These are phyloP conservation scores for Dactylorhiza incarnata DNA, from an alignment of 106 monocot species.

Conservation along the genomic window DNA sequence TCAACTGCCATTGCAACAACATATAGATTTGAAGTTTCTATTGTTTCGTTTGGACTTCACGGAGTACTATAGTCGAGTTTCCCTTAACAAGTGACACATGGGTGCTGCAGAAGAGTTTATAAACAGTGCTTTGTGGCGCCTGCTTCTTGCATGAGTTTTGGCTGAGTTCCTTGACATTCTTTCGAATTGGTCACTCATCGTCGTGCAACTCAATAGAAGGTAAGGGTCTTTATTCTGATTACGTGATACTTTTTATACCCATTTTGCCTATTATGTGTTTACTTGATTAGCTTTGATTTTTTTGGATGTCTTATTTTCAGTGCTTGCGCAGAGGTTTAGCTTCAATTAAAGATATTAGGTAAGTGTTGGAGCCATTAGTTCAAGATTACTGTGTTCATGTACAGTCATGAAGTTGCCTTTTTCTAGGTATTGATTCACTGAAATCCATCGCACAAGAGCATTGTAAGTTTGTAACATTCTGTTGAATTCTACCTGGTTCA, in stretches of 20 bases:
- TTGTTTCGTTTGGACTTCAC: constrained; percentile 92
- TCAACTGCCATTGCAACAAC: constrained; percentile 81
- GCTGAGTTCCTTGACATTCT: background rate
- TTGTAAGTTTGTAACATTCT: background rate
- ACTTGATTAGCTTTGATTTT: constrained; percentile 2
- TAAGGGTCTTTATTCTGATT: background rate
- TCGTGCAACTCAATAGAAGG: constrained; percentile 1
- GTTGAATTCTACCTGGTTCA: background rate
- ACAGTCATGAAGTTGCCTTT: background rate
- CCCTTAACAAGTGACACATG: constrained; percentile 17
- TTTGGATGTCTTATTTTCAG: background rate
- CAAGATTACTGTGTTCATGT: background rate
- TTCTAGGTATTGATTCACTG: background rate
- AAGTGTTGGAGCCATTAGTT: background rate
- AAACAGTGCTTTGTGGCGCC: background rate
- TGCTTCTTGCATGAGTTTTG: background rate
- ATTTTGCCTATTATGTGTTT: background rate
- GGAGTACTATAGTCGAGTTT: constrained; percentile 76
- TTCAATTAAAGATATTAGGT: constrained; percentile 1
- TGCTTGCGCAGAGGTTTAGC: background rate
- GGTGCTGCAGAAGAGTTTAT: background rate
- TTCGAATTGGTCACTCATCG: background rate
- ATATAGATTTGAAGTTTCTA: constrained; percentile 95
- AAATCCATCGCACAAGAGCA: background rate
- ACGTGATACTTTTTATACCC: background rate